Conservation (phyloP, 2,329 filamentous ascomycete species). For the Penicillium sp. region DNA sequence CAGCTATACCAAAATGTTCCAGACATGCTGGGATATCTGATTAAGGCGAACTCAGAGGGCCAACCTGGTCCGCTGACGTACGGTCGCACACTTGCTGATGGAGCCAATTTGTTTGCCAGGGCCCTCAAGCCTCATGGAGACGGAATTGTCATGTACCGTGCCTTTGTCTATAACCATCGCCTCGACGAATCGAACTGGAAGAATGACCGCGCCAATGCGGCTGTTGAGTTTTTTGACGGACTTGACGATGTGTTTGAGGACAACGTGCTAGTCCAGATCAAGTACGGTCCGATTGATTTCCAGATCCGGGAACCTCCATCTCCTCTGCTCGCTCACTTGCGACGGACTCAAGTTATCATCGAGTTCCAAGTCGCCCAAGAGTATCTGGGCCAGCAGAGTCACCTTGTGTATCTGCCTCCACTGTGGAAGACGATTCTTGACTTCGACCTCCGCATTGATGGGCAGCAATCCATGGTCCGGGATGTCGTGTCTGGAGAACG, state of each 20-base stretch:
- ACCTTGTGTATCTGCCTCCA: slow-evolving; percentile 68
- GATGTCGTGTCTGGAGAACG: slow-evolving; percentile 63
- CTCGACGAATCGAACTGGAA: slow-evolving; percentile 63
- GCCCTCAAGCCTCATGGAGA: slow-evolving; percentile 57
- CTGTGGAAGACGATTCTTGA: slow-evolving; percentile 69
- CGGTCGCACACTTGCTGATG: slow-evolving; percentile 68
- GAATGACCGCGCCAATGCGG: slow-evolving; percentile 69
- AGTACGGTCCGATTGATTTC: slow-evolving; percentile 74
- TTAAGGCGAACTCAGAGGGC: slow-evolving; percentile 73
- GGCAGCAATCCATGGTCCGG: slow-evolving; percentile 56
- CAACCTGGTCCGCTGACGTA: slow-evolving; percentile 70
- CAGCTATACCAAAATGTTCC: slow-evolving; percentile 63
- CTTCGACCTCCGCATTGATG: slow-evolving; percentile 66
- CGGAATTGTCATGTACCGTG: slow-evolving; percentile 69
- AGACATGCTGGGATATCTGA: slow-evolving; percentile 68
- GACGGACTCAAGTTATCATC: slow-evolving; percentile 44
- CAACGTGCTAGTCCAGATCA: slow-evolving; percentile 72
- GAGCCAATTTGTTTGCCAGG: slow-evolving; percentile 68
- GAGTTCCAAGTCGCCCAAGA: slow-evolving; percentile 70
- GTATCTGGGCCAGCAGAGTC: slow-evolving; percentile 70
- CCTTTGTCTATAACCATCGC: slow-evolving; percentile 67
- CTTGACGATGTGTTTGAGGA: slow-evolving; percentile 68
- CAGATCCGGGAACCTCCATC: slow-evolving; percentile 69
- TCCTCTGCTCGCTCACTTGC: slow-evolving; percentile 61
- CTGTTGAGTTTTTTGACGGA: slow-evolving; percentile 65